A percentile compares a stretch with the other conserved stretches of the same genome.
Conservation (phyloP, 1,139 yeast species). For the Debaryomyces sp. region DNA sequence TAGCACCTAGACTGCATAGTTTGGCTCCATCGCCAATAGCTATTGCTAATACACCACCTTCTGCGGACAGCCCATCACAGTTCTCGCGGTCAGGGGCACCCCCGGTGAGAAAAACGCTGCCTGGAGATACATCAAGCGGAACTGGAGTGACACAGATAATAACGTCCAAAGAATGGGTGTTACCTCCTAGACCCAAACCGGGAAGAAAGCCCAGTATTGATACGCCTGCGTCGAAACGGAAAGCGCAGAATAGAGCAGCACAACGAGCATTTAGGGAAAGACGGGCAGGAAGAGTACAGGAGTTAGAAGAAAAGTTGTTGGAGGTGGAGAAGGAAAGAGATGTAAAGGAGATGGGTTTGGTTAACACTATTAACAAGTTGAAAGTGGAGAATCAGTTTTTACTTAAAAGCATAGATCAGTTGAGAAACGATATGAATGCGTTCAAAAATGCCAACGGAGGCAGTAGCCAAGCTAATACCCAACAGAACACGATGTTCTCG, state of each 20-base stretch:
- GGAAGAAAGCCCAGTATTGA: constrained; percentile 84
- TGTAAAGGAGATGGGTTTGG: constrained; percentile 60
- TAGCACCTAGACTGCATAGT: constrained; percentile 38
- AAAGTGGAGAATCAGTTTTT: constrained; percentile 44
- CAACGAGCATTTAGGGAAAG: constrained; percentile 90
- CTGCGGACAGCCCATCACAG: constrained; percentile 10
- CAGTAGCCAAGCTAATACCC: not conserved
- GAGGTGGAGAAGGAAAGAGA: constrained; percentile 70
- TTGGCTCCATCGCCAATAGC: constrained; percentile 39
- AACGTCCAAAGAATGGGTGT: constrained; percentile 87
- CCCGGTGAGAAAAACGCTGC: not conserved
- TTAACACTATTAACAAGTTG: constrained; percentile 48
- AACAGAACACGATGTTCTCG: not conserved
- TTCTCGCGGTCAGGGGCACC: not conserved
- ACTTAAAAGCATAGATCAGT: constrained; percentile 38
- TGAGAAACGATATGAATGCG: constrained; percentile 27
- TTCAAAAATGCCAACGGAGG: constrained; percentile 14
- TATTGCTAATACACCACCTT: constrained; percentile 25
- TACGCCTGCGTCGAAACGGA: constrained; percentile 74
- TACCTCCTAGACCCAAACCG: constrained; percentile 90
- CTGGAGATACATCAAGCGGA: not conserved
- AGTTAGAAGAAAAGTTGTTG: constrained; percentile 47
- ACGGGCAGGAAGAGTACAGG: constrained; percentile 65
- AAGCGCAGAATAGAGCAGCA: constrained; percentile 94
- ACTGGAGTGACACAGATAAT: constrained; percentile 43